Evolutionary conservation across 139 green algal genomes (phyloP), one percentile per base, ranked within the genome.

Genomic region (Protoeuglena noctilucae): DNA sequence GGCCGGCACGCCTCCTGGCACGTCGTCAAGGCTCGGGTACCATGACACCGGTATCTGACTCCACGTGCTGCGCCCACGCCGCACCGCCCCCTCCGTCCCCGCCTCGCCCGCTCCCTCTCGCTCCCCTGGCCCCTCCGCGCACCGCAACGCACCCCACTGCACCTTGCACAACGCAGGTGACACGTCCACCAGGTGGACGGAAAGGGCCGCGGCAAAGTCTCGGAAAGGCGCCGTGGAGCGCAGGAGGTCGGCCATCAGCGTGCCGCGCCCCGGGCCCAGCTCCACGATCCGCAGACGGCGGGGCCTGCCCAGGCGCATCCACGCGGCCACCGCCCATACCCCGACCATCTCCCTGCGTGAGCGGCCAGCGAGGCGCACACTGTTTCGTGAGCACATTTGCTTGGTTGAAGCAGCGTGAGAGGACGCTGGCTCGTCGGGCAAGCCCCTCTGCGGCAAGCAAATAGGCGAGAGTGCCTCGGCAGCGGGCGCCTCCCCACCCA

Each of bases 201-300:
- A 28, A 51, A 51, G 45, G 19, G 12, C 6, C 19, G 45, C 45
- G 45, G 45, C 45, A 16, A 51, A 5, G 12, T 12, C 34, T 43
- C 9, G 9, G 34, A 43, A 43, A 7, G 34, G 9, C 47, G 9
- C 9, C 5, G 56, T 60, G 24, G 53, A 22, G 22, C 64, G 31
- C 28, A 98, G 77, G 52, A 95, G 60, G 68, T 98, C 90, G 2
- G 83, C 76, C 87, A 96, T 94, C 17, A 98, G 77, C 16, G 90
- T 96, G 47, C 89, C 90, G 2, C 80, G 61, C 1, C 90, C 90
- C 0, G 90, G 90, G 2, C 90, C 90, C 47, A 96, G 64, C 77
- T 98, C 90, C 46, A 96, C 83, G 30, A 98, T 55, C 9, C 60
- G 58, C 39, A 96, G 51, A n/a, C 34, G 40, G 0, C n/a, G 9